Evolutionary conservation across 2,329 filamentous ascomycete species (phyloP).

Genomic region (Eutypa lata): DNA sequence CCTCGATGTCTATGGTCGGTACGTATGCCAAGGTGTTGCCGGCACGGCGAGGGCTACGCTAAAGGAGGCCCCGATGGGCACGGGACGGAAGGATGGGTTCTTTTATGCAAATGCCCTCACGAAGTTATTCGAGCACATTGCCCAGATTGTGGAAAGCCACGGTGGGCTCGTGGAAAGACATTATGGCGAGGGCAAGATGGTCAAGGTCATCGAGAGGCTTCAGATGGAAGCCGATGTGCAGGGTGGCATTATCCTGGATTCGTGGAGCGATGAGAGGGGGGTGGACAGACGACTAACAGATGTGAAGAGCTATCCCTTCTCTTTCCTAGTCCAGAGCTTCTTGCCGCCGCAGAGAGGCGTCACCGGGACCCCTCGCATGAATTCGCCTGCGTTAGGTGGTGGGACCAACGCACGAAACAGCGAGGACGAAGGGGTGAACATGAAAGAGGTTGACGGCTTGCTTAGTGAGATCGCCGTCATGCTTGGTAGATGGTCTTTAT

Average conservation of each 20-base stretch:
- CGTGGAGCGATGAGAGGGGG: constrained; percentile 85
- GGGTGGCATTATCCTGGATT: constrained; percentile 91
- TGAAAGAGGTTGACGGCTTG: constrained; percentile 90
- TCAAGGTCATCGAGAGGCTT: constrained; percentile 84
- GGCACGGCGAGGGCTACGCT: constrained; percentile 77
- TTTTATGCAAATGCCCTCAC: constrained; percentile 92
- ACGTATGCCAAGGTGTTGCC: constrained; percentile 93
- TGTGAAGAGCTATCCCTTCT: constrained; percentile 96
- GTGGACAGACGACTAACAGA: constrained; percentile 87
- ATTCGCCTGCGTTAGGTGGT: constrained; percentile 68
- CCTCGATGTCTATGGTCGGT: constrained; percentile 89
- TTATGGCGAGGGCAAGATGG: constrained; percentile 91
- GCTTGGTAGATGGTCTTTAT: constrained; percentile 90
- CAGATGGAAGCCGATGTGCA: constrained; percentile 96
- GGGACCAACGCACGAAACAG: constrained; percentile 55
- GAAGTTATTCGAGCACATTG: constrained; percentile 94
- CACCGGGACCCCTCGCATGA: constrained; percentile 62
- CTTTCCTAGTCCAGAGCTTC: constrained; percentile 94
- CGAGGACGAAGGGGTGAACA: constrained; percentile 91
- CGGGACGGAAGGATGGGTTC: constrained; percentile 69
- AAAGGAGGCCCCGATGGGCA: constrained; percentile 61
- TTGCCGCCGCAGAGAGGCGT: constrained; percentile 65
- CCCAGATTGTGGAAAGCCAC: constrained; percentile 91
- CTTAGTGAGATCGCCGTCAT: constrained; percentile 88
- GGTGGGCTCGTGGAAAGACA: constrained; percentile 88